Percentiles rank a stretch among this genome's conserved stretches.
phyloP scores from a whole-genome alignment of 768 basidiomycete species.

The Lepiota brunneoincarnata region DNA sequence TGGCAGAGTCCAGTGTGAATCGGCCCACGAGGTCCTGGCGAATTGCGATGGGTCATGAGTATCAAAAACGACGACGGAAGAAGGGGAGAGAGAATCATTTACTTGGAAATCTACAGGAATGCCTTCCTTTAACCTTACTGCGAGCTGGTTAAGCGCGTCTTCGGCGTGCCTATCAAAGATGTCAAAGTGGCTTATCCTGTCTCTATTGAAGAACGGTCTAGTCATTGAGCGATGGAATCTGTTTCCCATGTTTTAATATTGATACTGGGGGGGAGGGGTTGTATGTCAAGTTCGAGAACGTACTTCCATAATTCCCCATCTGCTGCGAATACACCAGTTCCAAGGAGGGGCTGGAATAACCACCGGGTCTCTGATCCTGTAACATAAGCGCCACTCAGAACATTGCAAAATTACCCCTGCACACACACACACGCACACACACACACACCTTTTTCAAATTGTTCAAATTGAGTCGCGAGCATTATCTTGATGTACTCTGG shows the following conservation, averaged over 20 bases:
- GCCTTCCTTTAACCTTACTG: conserved; percentile 40
- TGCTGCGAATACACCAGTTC: conserved; percentile 52
- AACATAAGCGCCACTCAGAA: too few relatives aligned
- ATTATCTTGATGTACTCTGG: conserved; percentile 28
- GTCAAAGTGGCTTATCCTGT: conserved; percentile 58
- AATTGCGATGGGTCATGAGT: too few relatives aligned
- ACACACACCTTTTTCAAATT: conserved; percentile 34
- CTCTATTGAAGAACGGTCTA: conserved; percentile 65
- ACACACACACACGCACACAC: too few relatives aligned
- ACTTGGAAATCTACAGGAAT: conserved; percentile 61
- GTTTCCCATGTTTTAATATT: not conserved
- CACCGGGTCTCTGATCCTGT: conserved; percentile 21
- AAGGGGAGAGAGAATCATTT: too few relatives aligned
- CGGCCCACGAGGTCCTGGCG: conserved; percentile 39
- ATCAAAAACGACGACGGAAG: too few relatives aligned
- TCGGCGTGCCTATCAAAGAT: conserved; percentile 56
- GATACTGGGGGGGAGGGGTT: not conserved
- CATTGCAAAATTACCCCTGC: too few relatives aligned
- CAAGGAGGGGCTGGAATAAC: conserved; percentile 32
- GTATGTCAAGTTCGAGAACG: too few relatives aligned
- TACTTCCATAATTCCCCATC: conserved; percentile 68
- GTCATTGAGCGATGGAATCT: conserved; percentile 65
- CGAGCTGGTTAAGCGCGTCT: conserved; percentile 41
- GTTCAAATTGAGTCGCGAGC: conserved; percentile 39
- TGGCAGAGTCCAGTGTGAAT: conserved; percentile 62